Evolutionary conservation across 108 stramenopile species (phyloP).

Genomic region (Chaetoceros muelleri): DNA sequence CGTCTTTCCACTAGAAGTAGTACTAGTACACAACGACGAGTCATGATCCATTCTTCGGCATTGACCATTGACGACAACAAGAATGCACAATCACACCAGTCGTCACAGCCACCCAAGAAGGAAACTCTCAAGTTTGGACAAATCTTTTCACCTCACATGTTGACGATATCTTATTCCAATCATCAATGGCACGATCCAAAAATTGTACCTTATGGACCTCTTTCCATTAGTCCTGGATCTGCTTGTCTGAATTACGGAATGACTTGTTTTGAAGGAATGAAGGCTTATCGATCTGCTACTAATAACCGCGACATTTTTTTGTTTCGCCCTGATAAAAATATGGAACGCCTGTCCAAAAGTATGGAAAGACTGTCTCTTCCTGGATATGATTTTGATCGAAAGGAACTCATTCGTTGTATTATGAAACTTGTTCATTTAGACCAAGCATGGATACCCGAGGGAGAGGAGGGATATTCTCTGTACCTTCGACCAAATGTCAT

Average conservation of each 20-base stretch:
- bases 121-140: slow-evolving; percentile 69
- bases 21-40: slow-evolving; percentile 1
- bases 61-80: background rate
- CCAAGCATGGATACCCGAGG: slow-evolving; percentile 85
- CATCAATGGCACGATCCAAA: slow-evolving; percentile 69
- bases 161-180: slow-evolving; percentile 59
- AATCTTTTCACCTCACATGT: slow-evolving; percentile 89
- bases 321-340: slow-evolving; percentile 89
- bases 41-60: background rate
- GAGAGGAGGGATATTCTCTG: slow-evolving; percentile 93
- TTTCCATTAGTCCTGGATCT: slow-evolving; percentile 79
- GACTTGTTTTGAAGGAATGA: slow-evolving; percentile 91
- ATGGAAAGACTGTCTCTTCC: slow-evolving; percentile 78
- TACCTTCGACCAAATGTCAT: slow-evolving; percentile 95
- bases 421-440: slow-evolving; percentile 64
- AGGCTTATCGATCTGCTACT: slow-evolving; percentile 55
- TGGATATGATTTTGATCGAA: slow-evolving; percentile 60
- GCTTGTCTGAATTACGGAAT: slow-evolving; percentile 85
- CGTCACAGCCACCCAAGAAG: slow-evolving; percentile 33
- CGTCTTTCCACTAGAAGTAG: too few species aligned
- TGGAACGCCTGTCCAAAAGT: slow-evolving; percentile 66
- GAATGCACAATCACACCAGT: slow-evolving; percentile 17
- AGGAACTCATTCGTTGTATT: slow-evolving; percentile 73
- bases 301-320: slow-evolving; percentile 45
- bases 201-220: slow-evolving; percentile 72